Evolutionary conservation across 495 filamentous ascomycete genomes (phyloP), one percentile per base, ranked within the genome.

Genomic region (Aspergillus biplanus): DNA sequence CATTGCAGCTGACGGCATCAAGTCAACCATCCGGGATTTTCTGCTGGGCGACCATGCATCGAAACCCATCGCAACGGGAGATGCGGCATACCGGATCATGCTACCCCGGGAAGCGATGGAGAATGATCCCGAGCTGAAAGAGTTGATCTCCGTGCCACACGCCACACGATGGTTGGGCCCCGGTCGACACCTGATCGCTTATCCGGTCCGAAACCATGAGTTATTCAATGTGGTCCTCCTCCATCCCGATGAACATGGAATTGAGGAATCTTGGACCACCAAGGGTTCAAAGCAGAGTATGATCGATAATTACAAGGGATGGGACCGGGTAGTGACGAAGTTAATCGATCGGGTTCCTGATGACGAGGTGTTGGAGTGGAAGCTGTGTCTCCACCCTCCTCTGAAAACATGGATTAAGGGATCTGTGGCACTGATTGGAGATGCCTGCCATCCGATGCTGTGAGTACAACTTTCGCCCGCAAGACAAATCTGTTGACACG

Each of bases 371-470:
- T 74, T 86, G 61, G 89, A 90, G 67, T 90, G 87, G 87, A 84
- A 86, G 54, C 74, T 90, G 12, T 86, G 85, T 72, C 81, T 88
- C 52, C 78, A 86, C 37, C 71, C 73, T 2, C 81, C 81, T 1
- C 69, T 89, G n/a, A 75, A 80, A 33, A 81, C 73, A 13, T 90
- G 86, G 87, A 78, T 80, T 9, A 75, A 77, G 13, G 83, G 79
- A 2, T 81, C 77, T 39, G 85, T 90, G 54, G 87, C 83, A 7
- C 69, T 91, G 47, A 78, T 91, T 21, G 89, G 89, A 27, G 89
- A 90, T 68, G 84, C 89, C 6, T 88, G 86, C 53, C 89, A 91
- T 65, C 87, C 89, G 5, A 89, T 87, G 68, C 80, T 90, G 58
- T 79, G 61, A 59, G 76, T 70, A 12, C 15, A 50, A 50, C 11